Evolutionary conservation across 352 stramenopile species (phyloP), one percentile per base, ranked within the genome.

Genomic region (Ophiocytium majus): DNA sequence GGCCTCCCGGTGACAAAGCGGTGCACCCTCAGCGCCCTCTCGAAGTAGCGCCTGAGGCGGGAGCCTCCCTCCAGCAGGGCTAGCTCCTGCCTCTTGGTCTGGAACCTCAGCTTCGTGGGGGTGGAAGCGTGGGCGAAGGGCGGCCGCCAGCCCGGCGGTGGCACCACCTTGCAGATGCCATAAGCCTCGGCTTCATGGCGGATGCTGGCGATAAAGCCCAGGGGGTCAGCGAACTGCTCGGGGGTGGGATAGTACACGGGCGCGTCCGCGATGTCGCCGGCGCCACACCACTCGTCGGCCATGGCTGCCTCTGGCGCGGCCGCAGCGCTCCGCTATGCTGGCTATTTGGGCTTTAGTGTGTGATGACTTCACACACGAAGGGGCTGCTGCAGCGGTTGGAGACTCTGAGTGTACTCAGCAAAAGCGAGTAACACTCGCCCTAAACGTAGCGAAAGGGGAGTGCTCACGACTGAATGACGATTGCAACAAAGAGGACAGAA

Each of bases 11-110:
- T 83, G 32, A 81, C 33, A 63, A 88, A 88, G 28, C 87, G 63
- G 50, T 84, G 87, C 31, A 83, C 83, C 28, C 85, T 64, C 34
- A 88, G 81, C 31, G 76, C 82, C 37, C 82, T 71, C 14, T 84
- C 85, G 76, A 88, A 88, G 31, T 82, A 82, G 37, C 78, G 81
- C 36, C 80, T 81, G 34, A 86, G 85, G 66, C 85, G 81, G 43
- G 79, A 50, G 10, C 71, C 64, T 10, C 85, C 85, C 28, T 81
- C 85, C 14, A 88, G 74, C 80, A 79, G 78, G 32, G 71, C 71
- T 50, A 89, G 82, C 76, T 89, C 85, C 81, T 89, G 85, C 57
- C 87, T 79, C 74, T 89, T 89, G 0, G 85, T 89, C 0, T 80
- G 63, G 49, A 89, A 89, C n/a, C 80, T 63, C 23, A 89, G 80